Evolutionary conservation across 441 rosid genomes (phyloP).

Genomic region (Francoa sonchifolia): DNA sequence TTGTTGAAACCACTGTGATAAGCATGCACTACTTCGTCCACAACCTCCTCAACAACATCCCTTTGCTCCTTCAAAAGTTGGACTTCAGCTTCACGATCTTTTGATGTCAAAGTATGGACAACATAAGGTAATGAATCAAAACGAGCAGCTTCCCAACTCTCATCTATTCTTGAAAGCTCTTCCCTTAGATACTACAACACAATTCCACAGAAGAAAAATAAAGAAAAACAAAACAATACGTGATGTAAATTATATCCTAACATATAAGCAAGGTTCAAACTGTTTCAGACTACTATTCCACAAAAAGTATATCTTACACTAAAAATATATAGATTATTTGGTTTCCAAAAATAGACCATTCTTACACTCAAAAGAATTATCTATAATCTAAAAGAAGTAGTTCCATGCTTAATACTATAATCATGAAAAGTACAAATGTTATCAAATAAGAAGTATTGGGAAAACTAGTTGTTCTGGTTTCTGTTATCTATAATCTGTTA

Average conservation of each 20-base stretch:
- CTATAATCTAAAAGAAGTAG: no score
- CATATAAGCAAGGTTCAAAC: no score
- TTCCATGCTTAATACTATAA: no score
- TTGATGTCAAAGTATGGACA: constrained; percentile 86
- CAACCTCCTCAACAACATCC: constrained; percentile 94
- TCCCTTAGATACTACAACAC: constrained; percentile 67
- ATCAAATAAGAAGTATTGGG: no score
- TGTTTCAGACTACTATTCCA: no score
- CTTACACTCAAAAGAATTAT: no score
- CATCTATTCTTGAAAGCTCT: constrained; percentile 68
- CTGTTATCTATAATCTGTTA: no score
- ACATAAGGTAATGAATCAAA: constrained; percentile 98
- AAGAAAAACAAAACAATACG: constrained; percentile 1
- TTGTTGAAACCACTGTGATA: constrained; percentile 94
- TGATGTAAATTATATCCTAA: background rate
- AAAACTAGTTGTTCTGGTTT: no score
- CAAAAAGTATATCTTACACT: no score
- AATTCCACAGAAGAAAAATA: constrained; percentile 17
- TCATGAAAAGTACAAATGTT: no score
- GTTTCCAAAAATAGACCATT: no score
- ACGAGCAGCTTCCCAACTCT: constrained; percentile 85
- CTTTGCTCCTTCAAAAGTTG: constrained; percentile 74
- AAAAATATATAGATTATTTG: no score
- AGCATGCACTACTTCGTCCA: constrained; percentile 96
- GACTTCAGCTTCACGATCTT: constrained; percentile 80